Conservation (phyloP, 768 basidiomycete species). For the Lactarius pseudohatsudake region DNA sequence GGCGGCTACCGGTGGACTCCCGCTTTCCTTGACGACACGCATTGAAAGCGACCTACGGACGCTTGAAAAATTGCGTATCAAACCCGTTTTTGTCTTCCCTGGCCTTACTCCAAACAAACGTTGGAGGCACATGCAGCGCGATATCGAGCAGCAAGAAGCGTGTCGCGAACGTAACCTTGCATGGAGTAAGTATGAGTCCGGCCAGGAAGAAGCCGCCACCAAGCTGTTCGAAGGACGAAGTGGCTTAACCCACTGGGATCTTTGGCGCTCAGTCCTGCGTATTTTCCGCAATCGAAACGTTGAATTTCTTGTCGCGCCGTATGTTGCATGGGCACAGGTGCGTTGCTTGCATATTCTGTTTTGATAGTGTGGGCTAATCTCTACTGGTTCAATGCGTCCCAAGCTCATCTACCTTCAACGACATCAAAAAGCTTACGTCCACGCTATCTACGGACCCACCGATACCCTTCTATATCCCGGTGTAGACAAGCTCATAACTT, state of each 20-base stretch:
- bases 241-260: conserved; percentile 76
- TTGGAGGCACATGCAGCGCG: conserved; percentile 61
- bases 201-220: conserved; percentile 86
- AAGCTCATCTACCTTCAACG: conserved; percentile 94
- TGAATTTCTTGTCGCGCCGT: conserved; percentile 95
- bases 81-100: conserved; percentile 97
- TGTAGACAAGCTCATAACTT: conserved; percentile 87
- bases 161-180: conserved; percentile 79
- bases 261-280: conserved; percentile 91
- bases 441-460: conserved; percentile 88
- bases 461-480: conserved; percentile 88
- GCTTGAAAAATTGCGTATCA: conserved; percentile 90
- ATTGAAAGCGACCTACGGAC: conserved; percentile 90
- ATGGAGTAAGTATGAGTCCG: conserved; percentile 92
- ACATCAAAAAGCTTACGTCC: conserved; percentile 91
- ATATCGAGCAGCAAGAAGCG: conserved; percentile 52
- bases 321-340: conserved; percentile 95
- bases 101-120: conserved; percentile 80
- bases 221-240: conserved; percentile 78
- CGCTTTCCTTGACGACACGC: conserved; percentile 80
- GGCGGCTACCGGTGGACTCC: conserved; percentile 93
- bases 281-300: conserved; percentile 94
- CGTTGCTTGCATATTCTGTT: conserved; percentile 35
- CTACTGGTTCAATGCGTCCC: conserved; percentile 16
- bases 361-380: background rate